Evolutionary conservation across 306 rosid genomes (phyloP), one percentile per base, ranked within the genome.

Genomic region (Betula pendula): DNA sequence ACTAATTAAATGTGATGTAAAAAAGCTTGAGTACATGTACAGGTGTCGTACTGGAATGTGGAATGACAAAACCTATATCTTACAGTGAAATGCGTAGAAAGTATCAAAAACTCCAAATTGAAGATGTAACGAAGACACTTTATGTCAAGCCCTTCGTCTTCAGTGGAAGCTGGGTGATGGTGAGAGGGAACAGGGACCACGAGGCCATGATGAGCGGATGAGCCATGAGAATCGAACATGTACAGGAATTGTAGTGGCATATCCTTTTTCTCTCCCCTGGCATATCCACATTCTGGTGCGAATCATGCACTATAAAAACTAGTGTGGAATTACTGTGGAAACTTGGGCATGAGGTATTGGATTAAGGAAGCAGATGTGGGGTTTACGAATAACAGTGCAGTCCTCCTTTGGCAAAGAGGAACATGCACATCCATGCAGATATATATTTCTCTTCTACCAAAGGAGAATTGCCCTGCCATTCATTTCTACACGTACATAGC

Each of bases 401-500:
- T 80, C 67, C 91, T 91, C 88, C 82, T 65, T 81, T 86, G 96
- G 95, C 93, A 89, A 76, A 80, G 74, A 73, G 56, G 72, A 35
- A 66, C 72, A 69, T 75, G 17, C 76, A 20, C 42, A 52, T 70
- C 79, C 72, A 50, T 72, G 80, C 72, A n/a, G n/a, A n/a, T n/a
- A n/a, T n/a, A 50, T 74, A 47, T 59, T 80, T 73, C 89, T 76
- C 2, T 59, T 87, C 76, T 73, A 93, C 97, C 96, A 91, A 93
- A 89, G 98, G 91, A 93, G 93, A 93, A 85, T 91, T 93, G 98
- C 90, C 96, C 98, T 88, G 93, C 48, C 13, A 44, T 44, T 44
- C 48, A 9, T n/a, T n/a, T 2, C 48, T 11, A 11, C 48, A n/a
- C n/a, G n/a, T n/a, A n/a, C n/a, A n/a, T n/a, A n/a, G n/a, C n/a